Evolutionary conservation across 148 eudicot species (phyloP), one percentile per base, ranked within the genome.

Genomic region (Persicaria tinctoria): DNA sequence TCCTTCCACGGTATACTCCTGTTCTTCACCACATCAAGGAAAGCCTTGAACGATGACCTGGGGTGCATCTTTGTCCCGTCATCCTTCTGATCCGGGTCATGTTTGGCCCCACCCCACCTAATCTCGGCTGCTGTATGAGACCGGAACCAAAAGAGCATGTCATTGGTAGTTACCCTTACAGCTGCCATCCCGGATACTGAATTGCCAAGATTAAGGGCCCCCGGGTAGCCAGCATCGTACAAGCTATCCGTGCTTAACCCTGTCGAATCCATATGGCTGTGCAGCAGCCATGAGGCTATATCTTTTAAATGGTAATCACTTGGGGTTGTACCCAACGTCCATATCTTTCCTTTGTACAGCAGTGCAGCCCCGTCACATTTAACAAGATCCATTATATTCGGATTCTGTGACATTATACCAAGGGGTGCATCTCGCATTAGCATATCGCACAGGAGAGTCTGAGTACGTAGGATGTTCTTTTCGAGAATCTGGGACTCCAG

Each of bases 71-170:
- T 90, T 44, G 84, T 77, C 3, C 92, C 96, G 72, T 94, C 93
- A 80, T 94, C 98, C 76, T 77, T 80, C 51, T 87, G 91, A 50
- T 84, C 92, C 1, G 83, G 82, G 44, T 87, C 89, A 60, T 94
- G 91, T 78, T 87, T 94, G 1, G 98, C 98, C 56, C 98, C 98
- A 16, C 96, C 97, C 98, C 98, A 94, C 73, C 86, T 85, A 51
- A 94, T 78, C 45, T 94, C 95, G 0, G 89, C 86, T 49, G 97
- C 98, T 8, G 97, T 87, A 77, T 84, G 91, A 57, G 98, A 82
- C n/a, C 98, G 85, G 78, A 91, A 94, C 98, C 98, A 94, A 79
- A 94, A 94, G 9, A 94, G 85, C 90, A 88, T 87, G 76, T 92
- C 97, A 18, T 79, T 81, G 8, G 82, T 78, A 45, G 92, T 89